Base-by-base conservation (phyloP, 2,329 filamentous ascomycete species). In the Venturia nashicola region DNA sequence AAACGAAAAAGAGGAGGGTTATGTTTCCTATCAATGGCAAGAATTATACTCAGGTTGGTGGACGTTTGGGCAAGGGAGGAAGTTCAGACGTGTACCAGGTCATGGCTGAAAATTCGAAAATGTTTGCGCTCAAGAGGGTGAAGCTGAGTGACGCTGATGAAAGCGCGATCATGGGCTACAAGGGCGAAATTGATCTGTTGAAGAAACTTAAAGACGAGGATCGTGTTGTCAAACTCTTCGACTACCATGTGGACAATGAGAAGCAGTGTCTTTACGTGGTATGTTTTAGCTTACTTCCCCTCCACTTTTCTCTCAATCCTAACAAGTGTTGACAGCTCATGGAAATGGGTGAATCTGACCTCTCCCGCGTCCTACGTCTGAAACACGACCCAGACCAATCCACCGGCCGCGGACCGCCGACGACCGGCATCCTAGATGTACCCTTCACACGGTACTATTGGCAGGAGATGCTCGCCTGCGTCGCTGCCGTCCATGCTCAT, bases 381-480 rank as follows among this genome's bases (percentile, higher is more conserved):
- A 70, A 90, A 86, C 44, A 62, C 7, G 65, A 66, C n/a, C n/a
- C 39, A 18, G 39, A 44, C 23, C 39, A 39, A 55, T n/a, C 32
- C 57, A 60, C 43, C 70, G 68, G 34, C 0, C 32, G 51, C 27
- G 51, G 51, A 18, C 27, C 32, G 8, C 87, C 91, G 66, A 43
- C 62, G 9, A 46, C 46, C 12, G 44, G 55, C 46, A 84, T 82
- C 65, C 88, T 99, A 66, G 94, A 99, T 72, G 83, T 90, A 1
- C 89, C 88, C 62, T 97, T 97, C 74, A 91, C 94, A 14, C 88
- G 94, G n/a, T 95, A 90, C 76, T 96, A 96, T 79, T 99, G 94
- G 94, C 94, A 96, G 75, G 94, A 99, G 76, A 99, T 99, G 94
- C 86, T 99, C 20, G 91, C 96, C 74, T 97, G 94, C 72, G 85